Percentiles rank a stretch among this genome's conserved stretches.
phyloP scores from a whole-genome alignment of 169 alveolate genomes.

The Besnoitia besnoiti region DNA sequence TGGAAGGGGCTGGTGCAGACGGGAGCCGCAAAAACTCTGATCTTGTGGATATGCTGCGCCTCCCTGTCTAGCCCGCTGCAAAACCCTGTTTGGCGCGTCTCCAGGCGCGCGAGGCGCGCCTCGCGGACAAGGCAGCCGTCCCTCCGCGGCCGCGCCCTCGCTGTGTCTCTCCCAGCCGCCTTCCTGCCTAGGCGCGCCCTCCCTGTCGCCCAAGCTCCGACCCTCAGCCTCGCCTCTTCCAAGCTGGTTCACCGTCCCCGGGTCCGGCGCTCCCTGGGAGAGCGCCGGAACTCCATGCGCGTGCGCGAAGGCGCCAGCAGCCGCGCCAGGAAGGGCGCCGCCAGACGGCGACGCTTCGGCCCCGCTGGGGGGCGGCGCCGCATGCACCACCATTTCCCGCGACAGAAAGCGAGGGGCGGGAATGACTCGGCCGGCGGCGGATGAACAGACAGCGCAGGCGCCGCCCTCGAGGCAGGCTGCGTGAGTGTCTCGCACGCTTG shows the following conservation, averaged over 20 bases:
- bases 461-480: no score
- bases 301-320: no score
- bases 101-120: background rate
- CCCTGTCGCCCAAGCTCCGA: background rate
- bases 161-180: background rate
- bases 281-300: no score
- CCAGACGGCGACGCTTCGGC: no score
- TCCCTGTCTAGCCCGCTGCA: background rate
- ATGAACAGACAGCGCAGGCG: no score
- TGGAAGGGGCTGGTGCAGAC: no score
- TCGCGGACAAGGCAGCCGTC: background rate
- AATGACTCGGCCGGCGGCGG: no score
- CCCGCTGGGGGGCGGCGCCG: no score
- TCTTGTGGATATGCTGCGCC: background rate
- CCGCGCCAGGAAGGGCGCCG: no score
- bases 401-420: no score
- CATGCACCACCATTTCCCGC: no score
- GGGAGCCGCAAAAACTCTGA: background rate
- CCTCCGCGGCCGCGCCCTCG: background rate
- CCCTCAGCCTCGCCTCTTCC: background rate
- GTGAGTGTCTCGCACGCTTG: no score
- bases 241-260: background rate
- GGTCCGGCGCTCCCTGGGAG: background rate
- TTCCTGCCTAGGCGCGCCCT: background rate
- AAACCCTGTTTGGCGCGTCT: background rate